Evolutionary conservation across 2,329 filamentous ascomycete genomes (phyloP), one percentile per base, ranked within the genome.

Genomic region (Ceratocystis ficicola): DNA sequence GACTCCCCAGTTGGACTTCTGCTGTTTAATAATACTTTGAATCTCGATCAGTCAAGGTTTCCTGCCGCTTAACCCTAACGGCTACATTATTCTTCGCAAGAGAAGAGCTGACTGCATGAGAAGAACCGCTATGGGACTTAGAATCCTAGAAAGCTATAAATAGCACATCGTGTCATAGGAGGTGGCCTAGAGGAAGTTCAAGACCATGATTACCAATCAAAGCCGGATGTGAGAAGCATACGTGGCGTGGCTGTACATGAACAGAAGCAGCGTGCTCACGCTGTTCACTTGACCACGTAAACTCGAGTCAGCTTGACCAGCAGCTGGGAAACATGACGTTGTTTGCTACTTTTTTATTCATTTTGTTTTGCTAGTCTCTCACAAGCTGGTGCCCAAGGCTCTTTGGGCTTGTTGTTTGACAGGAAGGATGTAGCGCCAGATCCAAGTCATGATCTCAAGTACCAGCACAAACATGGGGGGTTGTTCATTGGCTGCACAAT

Each of bases 161-260:
- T 30, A 57, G 25, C 7, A 17, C 22, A 30, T 57, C 15, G 25
- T 57, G 17, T 57, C 28, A 28, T 57, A 5, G 52, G 25, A 57
- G 28, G 28, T 17, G 7, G 52, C 10, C 52, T 7, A 57, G n/a
- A 30, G 30, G 52, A 5, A 5, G 52, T 4, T 8, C 28, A 59
- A 25, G 15, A 20, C 32, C 4, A 22, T 17, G 10, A 36, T 36
- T 20, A 57, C 52, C 28, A 36, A 20, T 59, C 12, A 59, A n/a
- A 25, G 15, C 17, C 8, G 3, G 28, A 32, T 59, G 28, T 30
- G 2, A 12, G 55, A 36, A 59, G 20, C 55, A 36, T 59, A 41
- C 36, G 55, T 59, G 55, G 15, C 32, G 28, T 59, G 55, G 55
- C 55, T 59, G 55, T 59, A 59, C 55, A 59, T 3, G 55, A 41